phyloP scores from a whole-genome alignment of 2,329 filamentous ascomycete species.

The Alternaria incomplexa region DNA sequence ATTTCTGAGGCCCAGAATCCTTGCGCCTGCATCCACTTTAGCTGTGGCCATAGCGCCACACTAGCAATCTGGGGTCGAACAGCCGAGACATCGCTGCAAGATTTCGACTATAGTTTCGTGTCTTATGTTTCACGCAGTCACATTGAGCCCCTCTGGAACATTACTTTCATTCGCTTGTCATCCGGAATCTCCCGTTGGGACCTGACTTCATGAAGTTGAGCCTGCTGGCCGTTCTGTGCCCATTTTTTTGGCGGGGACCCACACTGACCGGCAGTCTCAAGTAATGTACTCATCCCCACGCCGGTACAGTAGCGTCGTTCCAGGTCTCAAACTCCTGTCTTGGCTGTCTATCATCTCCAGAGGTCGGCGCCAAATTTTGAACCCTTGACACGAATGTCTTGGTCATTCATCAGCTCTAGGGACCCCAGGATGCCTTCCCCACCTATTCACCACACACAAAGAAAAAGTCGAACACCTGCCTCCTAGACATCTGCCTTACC shows the following conservation, averaged over 20 bases:
- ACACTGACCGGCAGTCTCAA: slow-evolving; percentile 12
- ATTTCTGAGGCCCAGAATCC: slow-evolving; percentile 6
- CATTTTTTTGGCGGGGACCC: not conserved
- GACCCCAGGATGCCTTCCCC: not conserved
- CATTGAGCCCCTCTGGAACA: not conserved
- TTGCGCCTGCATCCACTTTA: slow-evolving; percentile 12
- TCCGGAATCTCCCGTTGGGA: not conserved
- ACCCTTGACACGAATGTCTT: not conserved
- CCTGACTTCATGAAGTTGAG: not conserved
- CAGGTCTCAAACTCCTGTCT: slow-evolving; percentile 3
- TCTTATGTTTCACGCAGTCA: slow-evolving; percentile 9
- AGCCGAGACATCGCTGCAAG: slow-evolving; percentile 9
- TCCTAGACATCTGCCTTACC: too few species aligned
- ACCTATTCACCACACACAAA: not conserved
- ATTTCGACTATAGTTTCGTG: slow-evolving; percentile 6
- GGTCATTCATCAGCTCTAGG: not conserved
- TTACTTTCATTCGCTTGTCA: not conserved
- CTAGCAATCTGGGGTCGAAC: slow-evolving; percentile 16
- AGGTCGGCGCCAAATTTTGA: not conserved
- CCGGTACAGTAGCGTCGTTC: slow-evolving; percentile 6
- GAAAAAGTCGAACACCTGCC: too few species aligned
- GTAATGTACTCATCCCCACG: slow-evolving; percentile 15
- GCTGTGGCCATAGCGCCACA: slow-evolving; percentile 18
- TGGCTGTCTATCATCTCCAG: not conserved
- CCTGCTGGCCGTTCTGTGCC: not conserved